Conservation (phyloP, 106 monocot species). For the Narthecium ossifragum region DNA sequence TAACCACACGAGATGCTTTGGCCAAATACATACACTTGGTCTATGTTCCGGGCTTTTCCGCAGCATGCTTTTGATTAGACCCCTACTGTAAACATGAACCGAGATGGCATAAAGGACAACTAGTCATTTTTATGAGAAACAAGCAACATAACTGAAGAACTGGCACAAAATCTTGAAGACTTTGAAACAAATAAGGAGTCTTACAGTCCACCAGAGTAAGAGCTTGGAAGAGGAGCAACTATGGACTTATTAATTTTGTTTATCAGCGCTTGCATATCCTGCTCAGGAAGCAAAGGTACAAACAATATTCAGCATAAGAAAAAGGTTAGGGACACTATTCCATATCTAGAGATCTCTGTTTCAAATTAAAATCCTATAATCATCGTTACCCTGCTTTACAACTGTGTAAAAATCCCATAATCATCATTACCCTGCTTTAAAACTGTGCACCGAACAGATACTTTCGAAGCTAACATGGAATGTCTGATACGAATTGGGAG, state of each 20-base stretch:
- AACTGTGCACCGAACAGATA: too few relatives aligned
- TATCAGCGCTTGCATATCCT: constrained; percentile 98
- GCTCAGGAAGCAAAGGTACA: not conserved
- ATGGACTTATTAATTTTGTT: constrained; percentile 99
- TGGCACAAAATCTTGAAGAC: too few relatives aligned
- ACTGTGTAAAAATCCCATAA: too few relatives aligned
- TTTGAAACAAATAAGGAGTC: constrained; percentile 4
- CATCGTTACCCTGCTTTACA: too few relatives aligned
- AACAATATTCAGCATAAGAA: not conserved
- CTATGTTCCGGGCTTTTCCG: constrained; percentile 93
- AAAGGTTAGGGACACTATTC: too few relatives aligned
- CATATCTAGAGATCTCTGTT: too few relatives aligned
- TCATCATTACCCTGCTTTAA: too few relatives aligned
- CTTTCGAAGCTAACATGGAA: too few relatives aligned
- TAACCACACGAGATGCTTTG: not conserved
- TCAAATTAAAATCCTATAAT: too few relatives aligned
- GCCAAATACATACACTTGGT: constrained; percentile 62
- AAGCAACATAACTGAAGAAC: too few relatives aligned
- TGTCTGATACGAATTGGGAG: too few relatives aligned
- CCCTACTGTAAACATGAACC: constrained; percentile 49
- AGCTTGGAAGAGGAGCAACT: constrained; percentile 77
- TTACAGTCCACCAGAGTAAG: constrained; percentile 92
- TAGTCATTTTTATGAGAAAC: too few relatives aligned
- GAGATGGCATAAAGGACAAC: not conserved
- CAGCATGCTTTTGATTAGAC: constrained; percentile 97